Base-by-base conservation (phyloP, 441 rosid species). In the Erodium texanum region DNA sequence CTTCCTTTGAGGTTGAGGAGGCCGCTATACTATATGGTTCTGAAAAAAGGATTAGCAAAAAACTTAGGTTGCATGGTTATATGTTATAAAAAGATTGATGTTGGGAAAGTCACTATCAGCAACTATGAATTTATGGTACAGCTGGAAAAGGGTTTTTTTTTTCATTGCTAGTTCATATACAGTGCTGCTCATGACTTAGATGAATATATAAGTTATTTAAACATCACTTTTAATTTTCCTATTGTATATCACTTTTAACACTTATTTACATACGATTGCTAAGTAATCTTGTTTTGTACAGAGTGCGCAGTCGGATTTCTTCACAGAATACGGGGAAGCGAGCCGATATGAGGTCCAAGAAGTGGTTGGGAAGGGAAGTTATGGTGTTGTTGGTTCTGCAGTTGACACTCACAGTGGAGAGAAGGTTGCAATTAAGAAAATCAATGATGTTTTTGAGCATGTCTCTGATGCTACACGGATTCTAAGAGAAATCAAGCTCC, bases 251-350 rank as follows among this genome's bases (percentile, higher is more conserved):
- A 6, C n/a, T 11, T 64, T 27, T 12, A 41, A 5, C 45, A 2
- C 2, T 24, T 64, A 15, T 27, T 27, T 24, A 24, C 29, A 20
- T 24, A 68, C 8, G 24, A 54, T 32, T 66, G 20, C 8, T 0
- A 29, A 61, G 10, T 18, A 14, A 14, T 12, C 48, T 6, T 41
- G 48, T 41, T 41, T 41, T 41, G 48, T 41, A 41, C 75, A 91
- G 95, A 83, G 89, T 67, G 52, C 80, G 52, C 96, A 92, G 64
- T 70, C 83, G 65, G 99, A 94, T 10, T 94, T 94, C 75, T 91
- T 91, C 83, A 94, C 99, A 0, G 99, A 91, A 82, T 94, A 94
- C 76, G 99, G 99, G 70, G 96, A 94, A 78, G 99, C 86, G 66
- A 91, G 81, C 72, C 86, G 84, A 66, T 94, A 91, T 67, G 87